Evolutionary conservation across 2,329 filamentous ascomycete species (phyloP).

Genomic region (Aspergillus caelatus): DNA sequence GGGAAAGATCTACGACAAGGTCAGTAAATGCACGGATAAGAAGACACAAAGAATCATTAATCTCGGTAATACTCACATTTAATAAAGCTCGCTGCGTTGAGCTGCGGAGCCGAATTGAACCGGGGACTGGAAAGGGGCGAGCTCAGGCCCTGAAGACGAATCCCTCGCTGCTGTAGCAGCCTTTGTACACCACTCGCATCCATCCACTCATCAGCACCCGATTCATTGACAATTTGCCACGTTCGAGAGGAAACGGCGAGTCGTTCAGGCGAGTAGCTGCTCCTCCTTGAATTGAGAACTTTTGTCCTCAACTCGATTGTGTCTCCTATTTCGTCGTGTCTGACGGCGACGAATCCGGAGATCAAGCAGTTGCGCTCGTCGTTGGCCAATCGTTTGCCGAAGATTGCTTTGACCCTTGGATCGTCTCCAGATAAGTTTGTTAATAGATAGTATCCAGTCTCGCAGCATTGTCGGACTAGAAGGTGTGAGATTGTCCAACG

Average conservation of each 20-base stretch:
- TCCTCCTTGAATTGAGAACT: constrained; percentile 20
- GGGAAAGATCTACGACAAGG: constrained; percentile 19
- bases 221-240: constrained; percentile 22
- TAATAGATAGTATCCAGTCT: constrained; percentile 25
- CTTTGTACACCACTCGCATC: constrained; percentile 30
- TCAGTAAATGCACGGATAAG: constrained; percentile 11
- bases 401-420: constrained; percentile 17
- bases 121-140: constrained; percentile 10
- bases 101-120: constrained; percentile 11
- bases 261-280: constrained; percentile 14
- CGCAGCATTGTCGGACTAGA: constrained; percentile 26
- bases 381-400: constrained; percentile 9
- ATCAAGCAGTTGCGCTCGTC: not conserved
- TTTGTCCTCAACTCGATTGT: constrained; percentile 18
- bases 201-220: constrained; percentile 22
- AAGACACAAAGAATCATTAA: not conserved
- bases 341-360: not conserved
- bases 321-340: constrained; percentile 20
- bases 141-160: constrained; percentile 16
- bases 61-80: constrained; percentile 20
- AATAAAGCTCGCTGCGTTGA: constrained; percentile 21
- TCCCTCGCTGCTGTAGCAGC: constrained; percentile 21
- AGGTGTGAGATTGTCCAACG: constrained; percentile 23
- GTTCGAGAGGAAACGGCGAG: constrained; percentile 15
- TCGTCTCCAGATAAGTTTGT: constrained; percentile 12